Base-by-base conservation (phyloP, 2,329 filamentous ascomycete genomes). In the Stemphylium beticola region DNA sequence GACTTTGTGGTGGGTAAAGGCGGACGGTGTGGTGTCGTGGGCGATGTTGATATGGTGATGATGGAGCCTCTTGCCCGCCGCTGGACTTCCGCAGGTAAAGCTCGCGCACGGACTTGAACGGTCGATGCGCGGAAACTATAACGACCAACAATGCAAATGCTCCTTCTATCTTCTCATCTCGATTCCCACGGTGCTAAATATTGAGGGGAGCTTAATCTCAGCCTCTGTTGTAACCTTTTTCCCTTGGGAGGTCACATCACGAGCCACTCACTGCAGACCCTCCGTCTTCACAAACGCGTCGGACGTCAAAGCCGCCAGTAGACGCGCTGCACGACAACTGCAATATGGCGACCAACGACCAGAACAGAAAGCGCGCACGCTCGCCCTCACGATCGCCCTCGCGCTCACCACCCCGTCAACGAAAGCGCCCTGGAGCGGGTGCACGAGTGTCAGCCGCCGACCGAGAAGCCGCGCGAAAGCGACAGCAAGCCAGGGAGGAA, bases 371-470 rank as follows among this genome's bases (percentile, higher is more conserved):
- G 48, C 69, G 69, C 31, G 60, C 68, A 15, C 73, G 76, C 37
- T 74, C 76, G 15, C 55, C 53, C 2, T 75, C 74, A 4, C 59
- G 67, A 38, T 74, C 74, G 51, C 56, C 73, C 61, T 76, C 74
- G 15, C 63, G 73, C 47, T 76, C 75, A 18, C 75, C 75, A 14
- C 85, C 85, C 9, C 85, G 88, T 45, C 89, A 87, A 71, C 82
- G 83, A 50, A 91, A 91, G 74, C 84, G 87, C 4, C 89, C 74
- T 4, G 74, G 74, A 22, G 71, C 69, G 9, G 71, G 65, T 26
- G 61, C 74, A 0, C 88, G 90, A 57, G 86, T 93, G 57, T 85
- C 85, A 29, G 85, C 85, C 49, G 77, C 84, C 26, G 87, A 91
- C 66, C 83, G 85, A 29, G 87, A 90, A 65, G 85, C 85, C 20